Base-by-base conservation (phyloP, 1,139 yeast species). In the Sugiyamaella pinicola region DNA sequence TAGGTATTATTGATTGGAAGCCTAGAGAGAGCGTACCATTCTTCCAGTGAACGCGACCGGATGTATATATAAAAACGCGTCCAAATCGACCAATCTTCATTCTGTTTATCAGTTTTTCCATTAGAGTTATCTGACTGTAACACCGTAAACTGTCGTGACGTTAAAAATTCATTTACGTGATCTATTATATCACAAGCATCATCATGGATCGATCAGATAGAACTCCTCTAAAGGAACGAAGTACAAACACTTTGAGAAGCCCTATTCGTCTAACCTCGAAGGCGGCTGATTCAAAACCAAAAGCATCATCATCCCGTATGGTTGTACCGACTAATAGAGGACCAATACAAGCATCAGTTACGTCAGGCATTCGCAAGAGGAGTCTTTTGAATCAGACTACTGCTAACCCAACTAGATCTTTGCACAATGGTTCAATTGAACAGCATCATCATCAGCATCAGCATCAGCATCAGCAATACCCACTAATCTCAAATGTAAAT, bases 171-270 rank as follows among this genome's bases (percentile, higher is more conserved):
- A n/a, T n/a, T n/a, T n/a, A n/a, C n/a, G n/a, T n/a, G n/a, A n/a
- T n/a, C n/a, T n/a, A n/a, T n/a, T n/a, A n/a, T n/a, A n/a, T n/a
- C 34, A 31, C 15, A 8, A 5, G 6, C 34, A 12, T 18, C 37
- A 31, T 12, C 12, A 43, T 43, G 47, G 45, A 47, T 26, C 40
- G 35, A n/a, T 15, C 39, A 44, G 49, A 47, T 15, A 33, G 60
- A 46, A 49, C 49, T 9, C 60, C 60, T 28, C 48, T 57, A 35
- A 52, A 52, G 39, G 60, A 57, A 43, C 51, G 49, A 37, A 53
- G 43, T 26, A 40, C 55, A 18, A 55, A 55, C 35, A 47, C 55
- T 19, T 43, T 48, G 37, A 45, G 47, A 15, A 47, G 52, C 26
- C 47, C 52, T 13, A 48, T 38, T 10, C 47, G 46, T 15, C 45